Conservation (phyloP, 2,329 filamentous ascomycete species). For the Fusarium sp. region DNA sequence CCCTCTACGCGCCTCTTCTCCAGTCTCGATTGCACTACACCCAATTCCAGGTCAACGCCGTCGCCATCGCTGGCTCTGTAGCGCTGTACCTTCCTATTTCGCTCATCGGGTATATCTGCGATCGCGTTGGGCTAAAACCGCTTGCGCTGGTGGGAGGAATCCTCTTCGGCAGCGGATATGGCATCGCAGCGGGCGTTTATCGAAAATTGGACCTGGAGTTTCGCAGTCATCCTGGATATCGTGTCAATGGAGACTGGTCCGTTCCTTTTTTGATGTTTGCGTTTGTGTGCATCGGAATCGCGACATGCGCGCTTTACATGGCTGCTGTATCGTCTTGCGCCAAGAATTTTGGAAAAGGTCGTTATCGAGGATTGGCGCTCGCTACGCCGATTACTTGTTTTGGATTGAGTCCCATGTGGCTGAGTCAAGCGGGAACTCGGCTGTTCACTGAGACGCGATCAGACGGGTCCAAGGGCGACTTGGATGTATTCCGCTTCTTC, state of each 20-base stretch:
- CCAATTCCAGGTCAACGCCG: slow-evolving; percentile 90
- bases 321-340: slow-evolving; percentile 93
- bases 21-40: slow-evolving; percentile 87
- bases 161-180: slow-evolving; percentile 83
- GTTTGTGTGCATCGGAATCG: slow-evolving; percentile 84
- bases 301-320: slow-evolving; percentile 89
- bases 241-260: slow-evolving; percentile 67
- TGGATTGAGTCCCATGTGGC: slow-evolving; percentile 94
- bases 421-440: slow-evolving; percentile 86
- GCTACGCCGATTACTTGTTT: slow-evolving; percentile 92
- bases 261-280: slow-evolving; percentile 86
- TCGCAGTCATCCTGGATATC: slow-evolving; percentile 48
- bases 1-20: slow-evolving; percentile 91
- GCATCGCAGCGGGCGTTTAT: slow-evolving; percentile 84
- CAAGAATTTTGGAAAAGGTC: slow-evolving; percentile 95
- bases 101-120: slow-evolving; percentile 88
- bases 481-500: slow-evolving; percentile 88
- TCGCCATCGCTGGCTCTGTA: slow-evolving; percentile 87
- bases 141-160: slow-evolving; percentile 77
- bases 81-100: slow-evolving; percentile 94
- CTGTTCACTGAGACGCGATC: slow-evolving; percentile 76
- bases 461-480: slow-evolving; percentile 70
- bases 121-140: slow-evolving; percentile 83
- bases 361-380: slow-evolving; percentile 87
- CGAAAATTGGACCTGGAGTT: slow-evolving; percentile 60